phyloP scores from a whole-genome alignment of 2,329 filamentous ascomycete species.

The Microdochium paspali region DNA sequence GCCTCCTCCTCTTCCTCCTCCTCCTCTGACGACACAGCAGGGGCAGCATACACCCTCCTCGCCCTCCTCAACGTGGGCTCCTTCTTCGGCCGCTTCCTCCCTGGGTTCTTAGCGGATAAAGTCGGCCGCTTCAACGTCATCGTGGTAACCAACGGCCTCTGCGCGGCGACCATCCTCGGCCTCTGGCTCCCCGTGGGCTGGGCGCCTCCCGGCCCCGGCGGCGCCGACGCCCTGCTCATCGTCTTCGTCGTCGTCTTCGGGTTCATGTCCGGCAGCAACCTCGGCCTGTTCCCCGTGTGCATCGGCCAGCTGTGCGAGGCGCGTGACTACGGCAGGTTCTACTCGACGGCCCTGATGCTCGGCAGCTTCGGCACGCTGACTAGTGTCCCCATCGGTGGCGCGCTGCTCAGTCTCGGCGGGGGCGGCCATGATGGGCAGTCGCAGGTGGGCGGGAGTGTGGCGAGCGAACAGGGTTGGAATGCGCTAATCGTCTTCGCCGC shows the following conservation, averaged over 20 bases:
- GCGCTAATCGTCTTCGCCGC: slow-evolving; percentile 16
- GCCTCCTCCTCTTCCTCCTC: slow-evolving; percentile 16
- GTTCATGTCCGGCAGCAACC: slow-evolving; percentile 70
- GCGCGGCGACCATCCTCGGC: slow-evolving; percentile 46
- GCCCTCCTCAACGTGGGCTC: slow-evolving; percentile 74
- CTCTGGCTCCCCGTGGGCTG: slow-evolving; percentile 60
- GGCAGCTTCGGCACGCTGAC: slow-evolving; percentile 60
- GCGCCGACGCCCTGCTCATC: slow-evolving; percentile 47
- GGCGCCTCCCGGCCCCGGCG: slow-evolving; percentile 18
- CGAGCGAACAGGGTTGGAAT: slow-evolving; percentile 12
- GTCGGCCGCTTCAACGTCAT: slow-evolving; percentile 77
- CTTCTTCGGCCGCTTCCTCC: slow-evolving; percentile 66
- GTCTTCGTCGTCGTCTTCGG: slow-evolving; percentile 67
- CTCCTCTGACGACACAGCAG: slow-evolving; percentile 16
- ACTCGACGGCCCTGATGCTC: slow-evolving; percentile 68
- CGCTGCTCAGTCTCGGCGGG: slow-evolving; percentile 11
- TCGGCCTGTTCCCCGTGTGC: slow-evolving; percentile 70
- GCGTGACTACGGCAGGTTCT: slow-evolving; percentile 66
- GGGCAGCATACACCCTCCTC: slow-evolving; percentile 61
- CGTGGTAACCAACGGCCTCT: slow-evolving; percentile 52
- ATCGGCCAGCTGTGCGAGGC: slow-evolving; percentile 72
- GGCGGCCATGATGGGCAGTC: background rate
- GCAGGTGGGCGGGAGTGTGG: background rate
- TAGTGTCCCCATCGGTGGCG: slow-evolving; percentile 35
- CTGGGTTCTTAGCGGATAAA: slow-evolving; percentile 66